Conservation (phyloP, 345 rosid genomes). For the Rhodamnia rubescens region DNA sequence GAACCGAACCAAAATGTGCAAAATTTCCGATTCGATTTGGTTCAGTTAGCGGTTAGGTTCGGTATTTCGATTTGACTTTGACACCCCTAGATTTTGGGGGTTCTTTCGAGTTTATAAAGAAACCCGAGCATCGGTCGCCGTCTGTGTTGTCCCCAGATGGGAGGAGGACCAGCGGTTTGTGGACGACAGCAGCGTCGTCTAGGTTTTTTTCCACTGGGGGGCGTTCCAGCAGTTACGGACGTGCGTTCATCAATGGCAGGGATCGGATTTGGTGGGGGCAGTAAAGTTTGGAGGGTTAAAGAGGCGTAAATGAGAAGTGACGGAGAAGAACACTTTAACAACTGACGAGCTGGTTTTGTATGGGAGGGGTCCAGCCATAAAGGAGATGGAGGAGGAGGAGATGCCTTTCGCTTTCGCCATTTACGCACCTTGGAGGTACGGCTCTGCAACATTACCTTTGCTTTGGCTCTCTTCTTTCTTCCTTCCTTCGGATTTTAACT, state of each 20-base stretch:
- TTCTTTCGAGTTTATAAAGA: not conserved
- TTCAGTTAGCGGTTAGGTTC: too few relatives aligned
- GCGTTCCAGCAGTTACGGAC: not conserved
- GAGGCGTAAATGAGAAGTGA: not conserved
- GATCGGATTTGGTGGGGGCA: not conserved
- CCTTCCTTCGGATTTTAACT: not conserved
- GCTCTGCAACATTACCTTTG: not conserved
- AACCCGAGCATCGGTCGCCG: not conserved
- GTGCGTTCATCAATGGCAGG: not conserved
- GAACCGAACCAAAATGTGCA: too few relatives aligned
- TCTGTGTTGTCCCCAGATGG: not conserved
- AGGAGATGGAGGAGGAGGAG: too few relatives aligned
- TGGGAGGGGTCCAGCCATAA: not conserved
- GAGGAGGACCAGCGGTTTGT: not conserved
- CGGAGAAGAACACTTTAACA: not conserved
- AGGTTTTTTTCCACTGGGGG: not conserved
- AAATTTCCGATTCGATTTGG: too few relatives aligned
- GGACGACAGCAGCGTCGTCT: not conserved
- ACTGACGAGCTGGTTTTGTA: not conserved
- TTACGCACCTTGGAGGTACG: not conserved
- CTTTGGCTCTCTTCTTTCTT: not conserved
- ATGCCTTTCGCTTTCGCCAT: not conserved
- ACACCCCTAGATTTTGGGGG: not conserved
- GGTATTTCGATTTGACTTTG: too few relatives aligned
- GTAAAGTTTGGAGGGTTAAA: not conserved